Evolutionary conservation across 1,139 yeast genomes (phyloP), one percentile per base, ranked within the genome.

Genomic region (Nakaseomyces sp.): DNA sequence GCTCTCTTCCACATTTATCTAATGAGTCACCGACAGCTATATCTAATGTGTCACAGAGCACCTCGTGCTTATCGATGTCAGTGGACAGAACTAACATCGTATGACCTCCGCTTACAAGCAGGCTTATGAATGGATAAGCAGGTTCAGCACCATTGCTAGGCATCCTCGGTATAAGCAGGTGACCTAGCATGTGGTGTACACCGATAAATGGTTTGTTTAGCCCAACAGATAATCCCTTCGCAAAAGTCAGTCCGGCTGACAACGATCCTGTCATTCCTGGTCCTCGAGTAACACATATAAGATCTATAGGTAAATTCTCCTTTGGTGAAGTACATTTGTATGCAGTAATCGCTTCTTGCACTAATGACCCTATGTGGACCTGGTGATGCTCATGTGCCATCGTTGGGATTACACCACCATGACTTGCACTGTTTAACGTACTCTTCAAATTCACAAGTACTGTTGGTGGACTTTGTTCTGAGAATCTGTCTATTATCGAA

Each of bases 121-220:
- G 65, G 54, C 93, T 84, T 19, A 87, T 56, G 55, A 83, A 87
- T 2, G 99, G 98, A 56, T 74, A 91, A 37, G 64, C 49, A 1
- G 58, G 55, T 5, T 40, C 36, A 15, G 42, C 16, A n/a, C 69
- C 79, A 54, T 64, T 71, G 49, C 56, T 59, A 43, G 46, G 58
- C 50, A 83, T 65, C 37, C 89, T 68, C 0, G 95, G 82, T 0
- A 86, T 73, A 30, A 91, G 64, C 6, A 91, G 65, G 65, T 91
- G 99, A 0, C 95, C 98, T 44, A 91, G 69, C 98, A 91, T 91
- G 57, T 93, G 98, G 58, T 93, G 95, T 0, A 91, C 96, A 0
- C 97, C 97, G 1, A 91, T 68, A 20, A 87, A 57, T 0, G 96
- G 96, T 3, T 70, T 73, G 20, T 73, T 64, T 82, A 88, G 82